phyloP scores from a whole-genome alignment of 2,329 filamentous ascomycete genomes.

The Nemania serpens region DNA sequence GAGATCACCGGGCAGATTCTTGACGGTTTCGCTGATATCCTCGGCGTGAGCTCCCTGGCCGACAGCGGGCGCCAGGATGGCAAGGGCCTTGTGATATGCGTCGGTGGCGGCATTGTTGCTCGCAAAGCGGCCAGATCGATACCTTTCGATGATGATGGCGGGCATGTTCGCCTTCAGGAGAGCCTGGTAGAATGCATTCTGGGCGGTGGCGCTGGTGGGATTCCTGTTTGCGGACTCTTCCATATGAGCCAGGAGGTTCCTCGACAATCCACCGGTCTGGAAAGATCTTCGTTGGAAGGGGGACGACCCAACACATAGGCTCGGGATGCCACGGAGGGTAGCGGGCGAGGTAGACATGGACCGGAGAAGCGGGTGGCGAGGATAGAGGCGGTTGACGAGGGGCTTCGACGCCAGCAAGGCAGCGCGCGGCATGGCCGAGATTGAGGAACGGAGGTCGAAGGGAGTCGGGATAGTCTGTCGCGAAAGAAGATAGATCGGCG shows the following conservation, averaged over 20 bases:
- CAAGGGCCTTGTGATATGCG: slow-evolving; percentile 76
- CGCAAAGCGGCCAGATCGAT: slow-evolving; percentile 84
- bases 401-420: slow-evolving; percentile 40
- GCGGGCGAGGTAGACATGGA: slow-evolving; percentile 37
- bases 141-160: slow-evolving; percentile 87
- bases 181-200: slow-evolving; percentile 92
- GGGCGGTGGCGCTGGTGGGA: slow-evolving; percentile 81
- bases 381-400: slow-evolving; percentile 34
- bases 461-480: slow-evolving; percentile 33
- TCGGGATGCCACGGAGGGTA: slow-evolving; percentile 27
- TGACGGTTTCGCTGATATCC: slow-evolving; percentile 35
- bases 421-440: slow-evolving; percentile 40
- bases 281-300: slow-evolving; percentile 44
- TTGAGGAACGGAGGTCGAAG: slow-evolving; percentile 42
- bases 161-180: slow-evolving; percentile 92
- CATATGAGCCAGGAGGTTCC: slow-evolving; percentile 76
- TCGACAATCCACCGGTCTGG: slow-evolving; percentile 56
- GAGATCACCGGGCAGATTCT: slow-evolving; percentile 49
- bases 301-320: slow-evolving; percentile 22
- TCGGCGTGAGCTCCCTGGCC: slow-evolving; percentile 38
- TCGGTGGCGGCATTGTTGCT: slow-evolving; percentile 77
- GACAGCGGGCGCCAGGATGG: slow-evolving; percentile 43
- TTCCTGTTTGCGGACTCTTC: slow-evolving; percentile 95
- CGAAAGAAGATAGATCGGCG: slow-evolving; percentile 13
- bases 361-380: slow-evolving; percentile 29